Conservation (phyloP, 371 early-diverging fungal species). For the Mortierella sp. region DNA sequence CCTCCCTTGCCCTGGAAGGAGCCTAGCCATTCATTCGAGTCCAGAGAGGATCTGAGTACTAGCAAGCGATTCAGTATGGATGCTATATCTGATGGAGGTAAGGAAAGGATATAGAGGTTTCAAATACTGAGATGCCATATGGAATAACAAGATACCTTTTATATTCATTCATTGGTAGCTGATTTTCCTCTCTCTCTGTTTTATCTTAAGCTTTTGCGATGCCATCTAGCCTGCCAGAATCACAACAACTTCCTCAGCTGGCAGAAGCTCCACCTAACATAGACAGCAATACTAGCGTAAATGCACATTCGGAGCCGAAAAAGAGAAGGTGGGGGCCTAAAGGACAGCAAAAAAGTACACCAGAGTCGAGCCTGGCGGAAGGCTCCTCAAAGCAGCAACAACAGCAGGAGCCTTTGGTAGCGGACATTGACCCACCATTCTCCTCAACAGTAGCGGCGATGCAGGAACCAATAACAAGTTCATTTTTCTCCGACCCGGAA, state of each 20-base stretch:
- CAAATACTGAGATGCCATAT: too few relatives aligned
- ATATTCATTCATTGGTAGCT: not conserved
- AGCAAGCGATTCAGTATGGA: constrained; percentile 48
- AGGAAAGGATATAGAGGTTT: not conserved
- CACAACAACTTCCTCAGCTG: constrained; percentile 16
- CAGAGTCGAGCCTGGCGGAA: constrained; percentile 3
- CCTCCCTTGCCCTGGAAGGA: constrained; percentile 45
- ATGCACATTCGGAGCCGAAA: constrained; percentile 15
- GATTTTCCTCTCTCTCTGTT: not conserved
- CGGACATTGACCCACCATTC: not conserved
- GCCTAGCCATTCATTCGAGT: constrained; percentile 7
- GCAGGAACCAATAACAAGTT: not conserved
- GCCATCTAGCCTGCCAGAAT: constrained; percentile 20
- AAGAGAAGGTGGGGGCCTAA: constrained; percentile 42
- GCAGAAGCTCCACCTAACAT: not conserved
- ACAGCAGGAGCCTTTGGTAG: not conserved
- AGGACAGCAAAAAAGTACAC: constrained; percentile 6
- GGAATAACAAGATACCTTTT: not conserved
- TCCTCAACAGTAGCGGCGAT: not conserved
- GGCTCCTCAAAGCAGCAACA: not conserved
- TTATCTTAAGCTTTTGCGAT: constrained; percentile 34
- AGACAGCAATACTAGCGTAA: not conserved
- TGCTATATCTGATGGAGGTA: constrained; percentile 44
- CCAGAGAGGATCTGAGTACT: constrained; percentile 13
- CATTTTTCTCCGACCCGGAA: not conserved